Conservation (phyloP, 1,139 yeast species). For the Suhomyces kunorum region DNA sequence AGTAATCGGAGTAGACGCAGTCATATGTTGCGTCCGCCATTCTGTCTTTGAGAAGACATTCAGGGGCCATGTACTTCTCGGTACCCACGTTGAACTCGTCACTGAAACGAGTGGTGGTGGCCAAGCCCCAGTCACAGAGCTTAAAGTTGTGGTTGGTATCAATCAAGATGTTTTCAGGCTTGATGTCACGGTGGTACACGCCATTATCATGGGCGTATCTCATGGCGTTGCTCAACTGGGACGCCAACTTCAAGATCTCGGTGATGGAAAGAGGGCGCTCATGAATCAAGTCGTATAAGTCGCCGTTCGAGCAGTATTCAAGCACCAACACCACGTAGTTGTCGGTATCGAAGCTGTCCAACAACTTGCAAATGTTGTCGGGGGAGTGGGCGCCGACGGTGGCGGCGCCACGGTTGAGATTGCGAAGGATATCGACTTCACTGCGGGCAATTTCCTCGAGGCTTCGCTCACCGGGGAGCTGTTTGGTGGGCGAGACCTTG, state of each 20-base stretch:
- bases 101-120: conserved; percentile 39
- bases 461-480: conserved; percentile 16
- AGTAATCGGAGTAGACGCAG: conserved; percentile 39
- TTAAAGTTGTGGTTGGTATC: conserved; percentile 42
- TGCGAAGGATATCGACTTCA: conserved; percentile 45
- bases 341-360: conserved; percentile 45
- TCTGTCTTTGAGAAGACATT: conserved; percentile 29
- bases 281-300: conserved; percentile 48
- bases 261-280: conserved; percentile 16
- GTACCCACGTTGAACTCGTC: conserved; percentile 55
- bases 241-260: conserved; percentile 22
- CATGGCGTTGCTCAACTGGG: conserved; percentile 43
- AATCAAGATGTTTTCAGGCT: conserved; percentile 55
- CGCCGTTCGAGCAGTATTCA: conserved; percentile 54
- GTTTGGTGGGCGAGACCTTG: conserved; percentile 28
- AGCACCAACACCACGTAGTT: conserved; percentile 46
- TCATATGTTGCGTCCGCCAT: conserved; percentile 31
- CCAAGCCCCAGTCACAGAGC: conserved; percentile 60
- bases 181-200: conserved; percentile 54
- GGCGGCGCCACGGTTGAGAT: conserved; percentile 33
- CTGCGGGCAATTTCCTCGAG: conserved; percentile 41
- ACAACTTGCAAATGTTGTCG: conserved; percentile 40
- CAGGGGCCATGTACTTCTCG: conserved; percentile 62
- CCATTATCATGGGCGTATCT: conserved; percentile 44
- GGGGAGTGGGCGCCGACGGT: conserved; percentile 33